A percentile compares a stretch with the other conserved stretches of the same genome.
These are phyloP conservation scores for Monosporascus sp. DNA, from an alignment of 2,329 filamentous ascomycete genomes.

Conservation along the genomic window DNA sequence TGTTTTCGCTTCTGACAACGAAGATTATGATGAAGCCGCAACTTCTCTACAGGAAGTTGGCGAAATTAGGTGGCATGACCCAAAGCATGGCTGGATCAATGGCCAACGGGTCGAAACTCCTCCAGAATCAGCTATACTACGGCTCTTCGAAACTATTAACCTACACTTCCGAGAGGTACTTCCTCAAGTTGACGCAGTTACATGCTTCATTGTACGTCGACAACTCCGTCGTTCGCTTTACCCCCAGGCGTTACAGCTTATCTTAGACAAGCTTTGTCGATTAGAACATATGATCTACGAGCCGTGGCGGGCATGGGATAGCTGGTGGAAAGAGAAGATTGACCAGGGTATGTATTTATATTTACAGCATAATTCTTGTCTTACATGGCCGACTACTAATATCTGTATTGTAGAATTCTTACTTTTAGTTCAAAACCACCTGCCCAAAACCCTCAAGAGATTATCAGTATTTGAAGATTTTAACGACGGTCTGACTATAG, in stretches of 20 bases:
- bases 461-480: slow-evolving; percentile 25
- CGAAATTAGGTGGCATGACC: slow-evolving; percentile 19
- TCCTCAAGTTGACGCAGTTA: slow-evolving; percentile 24
- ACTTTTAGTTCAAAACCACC: slow-evolving; percentile 3
- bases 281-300: slow-evolving; percentile 28
- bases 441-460: slow-evolving; percentile 21
- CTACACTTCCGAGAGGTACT: slow-evolving; percentile 5
- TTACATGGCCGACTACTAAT: background rate
- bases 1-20: slow-evolving; percentile 18
- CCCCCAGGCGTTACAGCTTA: slow-evolving; percentile 1
- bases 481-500: background rate
- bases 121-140: slow-evolving; percentile 14
- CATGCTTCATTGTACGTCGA: slow-evolving; percentile 27
- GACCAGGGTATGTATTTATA: slow-evolving; percentile 16
- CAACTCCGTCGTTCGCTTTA: slow-evolving; percentile 26
- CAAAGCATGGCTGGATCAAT: slow-evolving; percentile 25
- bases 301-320: slow-evolving; percentile 22
- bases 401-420: slow-evolving; percentile 5
- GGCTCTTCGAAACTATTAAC: slow-evolving; percentile 19
- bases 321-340: background rate
- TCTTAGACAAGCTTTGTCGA: slow-evolving; percentile 20
- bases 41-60: background rate
- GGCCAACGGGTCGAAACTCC: slow-evolving; percentile 21
- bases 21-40: slow-evolving; percentile 10
- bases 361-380: slow-evolving; percentile 15